Conservation (phyloP, 2,329 filamentous ascomycete genomes). For the Anthostomella pinea region DNA sequence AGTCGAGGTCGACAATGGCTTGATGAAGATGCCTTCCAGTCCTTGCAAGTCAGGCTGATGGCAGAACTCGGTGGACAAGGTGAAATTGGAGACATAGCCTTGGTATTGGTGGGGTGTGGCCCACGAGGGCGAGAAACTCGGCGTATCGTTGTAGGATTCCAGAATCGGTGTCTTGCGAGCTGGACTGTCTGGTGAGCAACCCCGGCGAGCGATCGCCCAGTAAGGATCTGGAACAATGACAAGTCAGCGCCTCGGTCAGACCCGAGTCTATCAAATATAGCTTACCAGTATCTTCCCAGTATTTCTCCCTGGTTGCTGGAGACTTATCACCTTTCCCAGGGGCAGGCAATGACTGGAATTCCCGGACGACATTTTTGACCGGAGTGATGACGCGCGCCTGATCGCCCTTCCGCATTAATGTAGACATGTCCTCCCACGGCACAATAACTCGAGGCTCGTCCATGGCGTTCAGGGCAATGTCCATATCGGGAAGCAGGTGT, state of each 20-base stretch:
- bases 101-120: conserved; percentile 48
- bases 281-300: conserved; percentile 53
- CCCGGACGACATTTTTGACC: conserved; percentile 41
- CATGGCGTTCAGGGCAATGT: conserved; percentile 64
- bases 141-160: conserved; percentile 43
- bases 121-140: conserved; percentile 43
- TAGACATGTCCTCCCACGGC: conserved; percentile 59
- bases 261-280: too few species aligned
- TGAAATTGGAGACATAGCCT: conserved; percentile 62
- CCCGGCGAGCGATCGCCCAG: conserved; percentile 56
- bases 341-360: conserved; percentile 42
- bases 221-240: conserved; percentile 48
- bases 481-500: conserved; percentile 61
- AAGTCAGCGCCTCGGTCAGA: background rate
- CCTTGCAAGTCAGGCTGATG: conserved; percentile 63
- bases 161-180: conserved; percentile 49
- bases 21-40: conserved; percentile 63
- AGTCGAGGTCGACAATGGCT: conserved; percentile 54
- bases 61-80: conserved; percentile 59
- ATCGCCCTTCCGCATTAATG: conserved; percentile 51
- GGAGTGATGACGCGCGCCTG: conserved; percentile 43
- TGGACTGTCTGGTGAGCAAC: conserved; percentile 61
- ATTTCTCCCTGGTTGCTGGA: conserved; percentile 37
- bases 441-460: conserved; percentile 65
- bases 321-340: conserved; percentile 37